Conservation (phyloP, 805 yeast species). For the Teunomyces kruisii region DNA sequence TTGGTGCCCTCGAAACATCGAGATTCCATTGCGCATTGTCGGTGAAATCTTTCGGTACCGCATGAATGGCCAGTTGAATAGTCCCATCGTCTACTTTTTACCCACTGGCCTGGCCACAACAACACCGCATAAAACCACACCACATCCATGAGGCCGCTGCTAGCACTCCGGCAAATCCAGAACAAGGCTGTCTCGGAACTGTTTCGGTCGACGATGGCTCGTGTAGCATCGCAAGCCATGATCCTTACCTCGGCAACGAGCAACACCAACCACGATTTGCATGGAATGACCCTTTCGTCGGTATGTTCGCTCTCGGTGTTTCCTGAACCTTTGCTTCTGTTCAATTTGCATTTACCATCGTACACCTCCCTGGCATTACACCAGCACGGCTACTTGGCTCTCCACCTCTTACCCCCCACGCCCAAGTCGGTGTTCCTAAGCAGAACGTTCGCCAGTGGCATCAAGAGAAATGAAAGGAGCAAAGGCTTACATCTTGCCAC, state of each 20-base stretch:
- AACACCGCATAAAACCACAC: too few species aligned
- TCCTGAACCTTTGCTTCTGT: constrained; percentile 78
- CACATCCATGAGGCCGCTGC: background rate
- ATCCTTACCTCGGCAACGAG: constrained; percentile 37
- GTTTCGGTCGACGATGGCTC: constrained; percentile 35
- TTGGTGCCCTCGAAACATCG: background rate
- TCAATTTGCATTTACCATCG: constrained; percentile 85
- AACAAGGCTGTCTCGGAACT: background rate
- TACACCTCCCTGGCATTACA: constrained; percentile 71
- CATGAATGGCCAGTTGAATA: background rate
- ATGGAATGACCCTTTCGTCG: constrained; percentile 85
- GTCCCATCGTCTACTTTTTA: background rate
- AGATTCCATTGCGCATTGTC: background rate
- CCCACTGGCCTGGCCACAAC: background rate
- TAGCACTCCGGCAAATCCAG: background rate
- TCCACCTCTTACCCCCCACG: constrained; percentile 73
- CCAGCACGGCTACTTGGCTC: constrained; percentile 56
- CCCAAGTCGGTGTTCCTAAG: constrained; percentile 56
- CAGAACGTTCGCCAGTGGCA: constrained; percentile 58
- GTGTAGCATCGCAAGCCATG: constrained; percentile 44
- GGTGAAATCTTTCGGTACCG: background rate
- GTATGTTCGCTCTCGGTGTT: constrained; percentile 76
- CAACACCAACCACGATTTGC: constrained; percentile 25
- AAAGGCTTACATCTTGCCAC: constrained; percentile 25
- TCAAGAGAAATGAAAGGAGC: constrained; percentile 44